Base-by-base conservation (phyloP, 495 filamentous ascomycete genomes). In the Neurospora sublineolata region DNA sequence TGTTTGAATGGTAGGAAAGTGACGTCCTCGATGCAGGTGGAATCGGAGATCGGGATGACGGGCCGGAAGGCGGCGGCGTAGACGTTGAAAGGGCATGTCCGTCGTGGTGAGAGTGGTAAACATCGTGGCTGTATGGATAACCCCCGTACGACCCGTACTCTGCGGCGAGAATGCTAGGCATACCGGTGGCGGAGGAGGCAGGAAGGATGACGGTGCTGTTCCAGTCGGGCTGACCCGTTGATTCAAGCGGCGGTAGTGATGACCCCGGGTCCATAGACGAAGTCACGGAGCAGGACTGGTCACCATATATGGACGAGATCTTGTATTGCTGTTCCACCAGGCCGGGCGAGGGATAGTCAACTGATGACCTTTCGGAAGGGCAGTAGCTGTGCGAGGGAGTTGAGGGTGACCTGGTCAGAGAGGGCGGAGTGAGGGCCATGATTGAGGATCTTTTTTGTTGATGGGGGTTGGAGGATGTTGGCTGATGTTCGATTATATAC, bases 61-160 rank as follows among this genome's bases (percentile, higher is more conserved):
- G 77, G 58, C 77, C 78, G 38, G 79, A 75, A 18, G 82, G 81
- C 33, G 82, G 83, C 39, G 83, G 79, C 68, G 79, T 80, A 73
- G 82, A 74, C 64, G 82, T 75, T 72, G 82, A 79, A 58, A 80
- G 77, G n/a, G 81, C 76, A 69, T 86, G 84, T 69, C 79, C 77
- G 1, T 76, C 68, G 40, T 83, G 80, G 68, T 85, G 84, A 18
- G 82, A 70, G 36, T 82, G 76, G 74, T 86, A 86, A 70, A 83
- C 74, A 68, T 86, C 84, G 75, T 86, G 85, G 72, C 76, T 79
- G 68, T 85, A 87, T 8, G 79, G 70, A 74, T 85, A 86, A 69
- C 79, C 80, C 60, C 81, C 80, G 73, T 87, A 88, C 30, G 83
- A 75, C 71, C 85, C 85, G 76, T 87, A 88, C 37, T 86, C 86